Evolutionary conservation across 1,284 basidiomycete genomes (phyloP).

Genomic region (Marasmius oreades): DNA sequence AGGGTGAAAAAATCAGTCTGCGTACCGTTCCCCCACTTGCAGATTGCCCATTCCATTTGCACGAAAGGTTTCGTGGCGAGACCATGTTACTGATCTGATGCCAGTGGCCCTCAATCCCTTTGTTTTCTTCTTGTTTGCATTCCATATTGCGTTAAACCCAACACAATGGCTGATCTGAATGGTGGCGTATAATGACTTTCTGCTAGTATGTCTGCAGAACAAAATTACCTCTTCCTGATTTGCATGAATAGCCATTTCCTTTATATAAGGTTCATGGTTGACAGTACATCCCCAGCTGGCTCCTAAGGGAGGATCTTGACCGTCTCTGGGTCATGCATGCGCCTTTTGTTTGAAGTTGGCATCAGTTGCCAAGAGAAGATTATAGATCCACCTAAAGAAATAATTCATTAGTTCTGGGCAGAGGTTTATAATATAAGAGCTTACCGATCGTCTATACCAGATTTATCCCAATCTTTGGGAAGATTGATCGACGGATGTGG

Average conservation of each 20-base stretch:
- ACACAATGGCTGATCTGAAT: constrained; percentile 1
- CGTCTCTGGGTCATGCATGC: constrained; percentile 15
- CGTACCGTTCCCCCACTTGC: constrained; percentile 16
- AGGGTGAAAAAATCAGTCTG: neutral
- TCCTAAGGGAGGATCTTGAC: constrained; percentile 20
- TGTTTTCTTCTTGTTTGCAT: constrained; percentile 18
- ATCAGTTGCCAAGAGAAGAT: constrained; percentile 22
- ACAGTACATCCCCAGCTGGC: constrained; percentile 27
- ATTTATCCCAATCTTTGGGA: constrained; percentile 23
- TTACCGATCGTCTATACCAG: constrained; percentile 4
- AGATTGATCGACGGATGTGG: constrained; percentile 26
- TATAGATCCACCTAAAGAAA: constrained; percentile 20
- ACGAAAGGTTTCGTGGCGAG: constrained; percentile 3
- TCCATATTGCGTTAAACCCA: neutral
- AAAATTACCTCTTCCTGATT: neutral
- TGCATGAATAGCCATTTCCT: constrained; percentile 7
- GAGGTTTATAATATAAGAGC: constrained; percentile 1
- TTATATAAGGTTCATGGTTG: constrained; percentile 17
- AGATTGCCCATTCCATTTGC: constrained; percentile 14
- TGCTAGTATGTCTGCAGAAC: neutral
- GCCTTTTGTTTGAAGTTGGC: constrained; percentile 27
- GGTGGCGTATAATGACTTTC: neutral
- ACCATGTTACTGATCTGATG: constrained; percentile 2
- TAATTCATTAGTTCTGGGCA: too few relatives aligned
- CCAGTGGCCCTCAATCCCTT: constrained; percentile 6